Evolutionary conservation across 1,284 basidiomycete genomes (phyloP), one percentile per base, ranked within the genome.

Genomic region (Cryptococcus depauperatus): DNA sequence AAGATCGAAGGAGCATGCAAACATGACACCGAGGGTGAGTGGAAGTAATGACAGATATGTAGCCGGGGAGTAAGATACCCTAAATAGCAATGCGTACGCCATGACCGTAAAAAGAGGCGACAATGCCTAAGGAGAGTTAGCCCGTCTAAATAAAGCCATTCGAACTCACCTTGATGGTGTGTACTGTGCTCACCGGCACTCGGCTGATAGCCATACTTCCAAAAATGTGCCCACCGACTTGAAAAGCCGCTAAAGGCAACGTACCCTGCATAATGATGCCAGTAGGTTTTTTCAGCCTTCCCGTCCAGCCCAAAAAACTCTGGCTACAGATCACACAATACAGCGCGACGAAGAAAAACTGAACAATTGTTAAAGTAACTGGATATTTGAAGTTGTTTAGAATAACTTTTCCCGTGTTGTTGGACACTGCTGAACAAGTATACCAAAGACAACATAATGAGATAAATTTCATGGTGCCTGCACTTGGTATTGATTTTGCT

Each of bases 51-150:
- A 93, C 28, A 91, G 55, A 70, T 98, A 99, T 1, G 93, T 98
- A 60, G 83, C 83, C 33, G 79, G 71, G 22, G 89, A 88, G 73
- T 99, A 99, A 61, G 83, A 84, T 25, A 97, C 92, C 47, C 84
- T 79, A 64, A 97, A 98, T 18, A 98, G 74, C 40, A 91, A 70
- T 4, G 87, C 89, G 68, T 98, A 99, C 1, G 90, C 87, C 5
- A 86, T 79, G 26, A 99, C 93, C 3, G 93, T 99, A 73, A 98
- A 97, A 25, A 98, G 76, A 0, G 95, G 93, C 0, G 91, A 96
- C 41, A 98, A 74, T 0, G 95, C 93, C 90, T 96, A 64, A 37
- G 29, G 7, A 37, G 19, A 19, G 35, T 37, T 19, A 21, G 35
- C 14, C 16, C 14, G 35, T 13, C 35, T 21, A 22, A 21, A 21